Percentiles rank a stretch among this genome's conserved stretches.
phyloP scores from a whole-genome alignment of 768 basidiomycete genomes.

The Tylopilus cervinicoccineus region DNA sequence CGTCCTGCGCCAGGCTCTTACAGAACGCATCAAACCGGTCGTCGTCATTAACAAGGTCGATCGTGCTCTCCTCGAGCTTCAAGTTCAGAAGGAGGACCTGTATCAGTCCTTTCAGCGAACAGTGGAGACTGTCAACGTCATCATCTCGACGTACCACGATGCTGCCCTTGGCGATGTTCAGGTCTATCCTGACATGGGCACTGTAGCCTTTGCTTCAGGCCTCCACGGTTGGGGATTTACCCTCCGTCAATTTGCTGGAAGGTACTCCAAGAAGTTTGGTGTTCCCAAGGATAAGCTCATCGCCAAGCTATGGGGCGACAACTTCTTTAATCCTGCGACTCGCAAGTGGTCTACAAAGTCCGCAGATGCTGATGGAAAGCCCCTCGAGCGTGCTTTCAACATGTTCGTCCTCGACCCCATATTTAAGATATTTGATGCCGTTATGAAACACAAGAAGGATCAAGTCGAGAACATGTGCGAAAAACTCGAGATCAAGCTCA shows the following conservation, averaged over 20 bases:
- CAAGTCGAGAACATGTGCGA: slow-evolving; percentile 78
- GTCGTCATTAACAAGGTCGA: slow-evolving; percentile 99
- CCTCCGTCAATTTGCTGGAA: slow-evolving; percentile 91
- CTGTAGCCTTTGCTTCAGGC: slow-evolving; percentile 98
- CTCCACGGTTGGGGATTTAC: slow-evolving; percentile 99
- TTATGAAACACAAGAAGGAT: slow-evolving; percentile 99
- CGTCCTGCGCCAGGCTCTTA: slow-evolving; percentile 93
- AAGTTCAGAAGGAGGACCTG: slow-evolving; percentile 93
- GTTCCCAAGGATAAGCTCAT: slow-evolving; percentile 99
- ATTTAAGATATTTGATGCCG: slow-evolving; percentile 95
- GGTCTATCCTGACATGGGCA: slow-evolving; percentile 97
- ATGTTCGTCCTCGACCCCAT: slow-evolving; percentile 98
- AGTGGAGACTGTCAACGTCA: slow-evolving; percentile 97
- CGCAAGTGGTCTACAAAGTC: slow-evolving; percentile 91
- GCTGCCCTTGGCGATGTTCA: slow-evolving; percentile 94
- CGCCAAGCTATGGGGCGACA: slow-evolving; percentile 97
- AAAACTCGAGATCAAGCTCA: slow-evolving; percentile 92
- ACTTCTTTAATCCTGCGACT: slow-evolving; percentile 96
- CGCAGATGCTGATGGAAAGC: slow-evolving; percentile 75
- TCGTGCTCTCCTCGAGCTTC: slow-evolving; percentile 97
- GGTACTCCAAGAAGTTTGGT: slow-evolving; percentile 98
- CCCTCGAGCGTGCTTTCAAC: slow-evolving; percentile 98
- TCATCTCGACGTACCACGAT: slow-evolving; percentile 97
- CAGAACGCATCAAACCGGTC: slow-evolving; percentile 99
- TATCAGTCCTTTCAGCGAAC: slow-evolving; percentile 98